Evolutionary conservation across 768 basidiomycete species (phyloP), one percentile per base, ranked within the genome.

Genomic region (Leccinum subgranulosum): DNA sequence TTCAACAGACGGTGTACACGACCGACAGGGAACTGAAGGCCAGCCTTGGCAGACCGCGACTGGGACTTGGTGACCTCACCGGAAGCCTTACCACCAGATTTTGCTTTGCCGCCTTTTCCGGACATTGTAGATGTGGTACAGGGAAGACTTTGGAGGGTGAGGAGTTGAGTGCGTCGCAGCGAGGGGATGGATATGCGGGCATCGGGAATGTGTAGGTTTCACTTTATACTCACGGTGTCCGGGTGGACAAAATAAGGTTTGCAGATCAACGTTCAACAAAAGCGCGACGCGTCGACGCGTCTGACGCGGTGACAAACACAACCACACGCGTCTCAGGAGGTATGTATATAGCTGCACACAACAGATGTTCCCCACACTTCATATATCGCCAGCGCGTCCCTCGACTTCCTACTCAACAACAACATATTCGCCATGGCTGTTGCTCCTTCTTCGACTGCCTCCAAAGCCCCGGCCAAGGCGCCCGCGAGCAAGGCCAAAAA

Each of bases 31-130:
- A 77, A 77, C 57, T 76, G 75, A 47, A 76, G 74, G 9, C 75
- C 75, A 19, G 75, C 75, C 57, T 76, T 76, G 57, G 76, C 70
- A 5, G 76, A 77, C 55, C 75, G 75, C 3, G 75, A 77, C 39
- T 62, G 60, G 1, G 76, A 71, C 48, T 76, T 76, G 52, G 46
- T 15, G 9, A 60, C 4, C 3, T 74, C 75, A 61, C 75, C 76
- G 10, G 74, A 61, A n/a, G 84, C 78, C 65, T 83, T 84, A 66
- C 89, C 85, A 66, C 87, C 88, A 54, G 86, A 82, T 63, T 84
- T 79, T 49, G 86, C 84, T 75, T 90, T 90, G 31, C 76, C 76
- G 33, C 74, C 67, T 65, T 74, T 81, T 55, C 75, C 73, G 69
- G 76, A 75, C 74, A 72, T 72, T 55, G 53, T 65, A 39, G 71